Evolutionary conservation across 768 basidiomycete species (phyloP).

Genomic region (Naganishia vaughanmartiniae): DNA sequence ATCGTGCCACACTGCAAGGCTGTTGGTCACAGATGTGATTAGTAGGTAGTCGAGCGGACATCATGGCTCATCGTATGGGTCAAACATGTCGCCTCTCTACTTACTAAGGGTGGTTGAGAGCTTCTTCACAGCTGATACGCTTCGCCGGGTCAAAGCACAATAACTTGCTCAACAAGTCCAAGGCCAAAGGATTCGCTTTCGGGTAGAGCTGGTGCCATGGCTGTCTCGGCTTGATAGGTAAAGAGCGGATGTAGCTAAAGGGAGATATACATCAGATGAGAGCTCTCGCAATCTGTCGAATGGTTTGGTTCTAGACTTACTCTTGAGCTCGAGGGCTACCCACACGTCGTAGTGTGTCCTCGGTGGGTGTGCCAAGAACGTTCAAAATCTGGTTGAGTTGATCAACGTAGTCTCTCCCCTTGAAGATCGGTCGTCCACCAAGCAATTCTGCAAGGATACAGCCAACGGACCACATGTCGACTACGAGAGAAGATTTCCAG

Average conservation of each 20-base stretch:
- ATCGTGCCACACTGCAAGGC: conserved; percentile 85
- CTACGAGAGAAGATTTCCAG: conserved; percentile 23
- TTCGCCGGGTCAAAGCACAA: conserved; percentile 94
- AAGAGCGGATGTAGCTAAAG: conserved; percentile 77
- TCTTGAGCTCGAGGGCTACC: conserved; percentile 76
- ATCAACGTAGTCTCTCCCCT: conserved; percentile 72
- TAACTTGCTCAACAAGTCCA: conserved; percentile 86
- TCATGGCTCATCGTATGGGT: conserved; percentile 89
- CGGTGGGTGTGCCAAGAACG: conserved; percentile 95
- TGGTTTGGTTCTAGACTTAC: conserved; percentile 31
- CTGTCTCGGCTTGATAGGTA: conserved; percentile 94
- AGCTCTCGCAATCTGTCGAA: not conserved
- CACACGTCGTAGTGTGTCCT: conserved; percentile 91
- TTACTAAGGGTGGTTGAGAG: conserved; percentile 84
- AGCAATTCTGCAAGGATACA: conserved; percentile 57
- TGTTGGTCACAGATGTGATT: conserved; percentile 54
- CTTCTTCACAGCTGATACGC: conserved; percentile 93
- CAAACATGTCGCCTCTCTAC: conserved; percentile 19
- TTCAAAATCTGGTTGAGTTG: conserved; percentile 97
- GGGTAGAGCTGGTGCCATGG: conserved; percentile 90
- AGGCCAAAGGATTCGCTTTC: conserved; percentile 85
- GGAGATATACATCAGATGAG: not conserved
- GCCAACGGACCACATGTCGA: conserved; percentile 57
- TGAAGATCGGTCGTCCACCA: conserved; percentile 55
- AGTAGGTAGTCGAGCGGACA: conserved; percentile 75